phyloP scores from a whole-genome alignment of 306 rosid genomes.

The Aeschynomene evenia region DNA sequence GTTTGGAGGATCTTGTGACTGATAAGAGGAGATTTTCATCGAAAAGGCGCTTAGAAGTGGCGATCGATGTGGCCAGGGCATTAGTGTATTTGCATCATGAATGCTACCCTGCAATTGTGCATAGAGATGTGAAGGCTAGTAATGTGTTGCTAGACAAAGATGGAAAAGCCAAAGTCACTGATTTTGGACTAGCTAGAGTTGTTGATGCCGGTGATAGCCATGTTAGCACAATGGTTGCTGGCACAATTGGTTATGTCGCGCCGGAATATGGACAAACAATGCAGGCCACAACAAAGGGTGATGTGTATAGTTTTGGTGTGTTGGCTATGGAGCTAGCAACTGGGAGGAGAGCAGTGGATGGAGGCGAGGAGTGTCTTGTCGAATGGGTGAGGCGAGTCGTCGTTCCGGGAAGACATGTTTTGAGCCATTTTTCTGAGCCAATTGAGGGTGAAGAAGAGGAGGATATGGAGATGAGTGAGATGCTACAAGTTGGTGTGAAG shows the following conservation, averaged over 20 bases:
- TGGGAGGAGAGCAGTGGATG: conserved; percentile 81
- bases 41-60: conserved; percentile 58
- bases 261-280: conserved; percentile 93
- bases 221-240: conserved; percentile 91
- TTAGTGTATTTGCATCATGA: conserved; percentile 76
- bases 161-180: conserved; percentile 78
- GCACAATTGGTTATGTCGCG: conserved; percentile 90
- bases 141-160: conserved; percentile 74
- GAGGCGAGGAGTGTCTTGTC: conserved; percentile 85
- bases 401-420: conserved; percentile 47
- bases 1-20: conserved; percentile 69
- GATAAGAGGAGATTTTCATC: conserved; percentile 50
- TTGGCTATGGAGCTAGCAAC: conserved; percentile 85
- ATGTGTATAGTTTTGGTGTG: conserved; percentile 87
- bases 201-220: conserved; percentile 75
- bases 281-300: conserved; percentile 90
- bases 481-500: conserved; percentile 70
- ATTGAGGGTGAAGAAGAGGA: conserved; percentile 65
- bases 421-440: conserved; percentile 37
- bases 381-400: conserved; percentile 71
- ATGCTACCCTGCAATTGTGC: conserved; percentile 75
- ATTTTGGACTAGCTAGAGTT: conserved; percentile 81
- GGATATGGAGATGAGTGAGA: conserved; percentile 76
- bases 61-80: conserved; percentile 76
- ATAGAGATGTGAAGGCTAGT: conserved; percentile 91